A percentile compares a stretch with the other conserved stretches of the same genome.
phyloP scores from a whole-genome alignment of 2,329 filamentous ascomycete species.

The Colletotrichum orbiculare region DNA sequence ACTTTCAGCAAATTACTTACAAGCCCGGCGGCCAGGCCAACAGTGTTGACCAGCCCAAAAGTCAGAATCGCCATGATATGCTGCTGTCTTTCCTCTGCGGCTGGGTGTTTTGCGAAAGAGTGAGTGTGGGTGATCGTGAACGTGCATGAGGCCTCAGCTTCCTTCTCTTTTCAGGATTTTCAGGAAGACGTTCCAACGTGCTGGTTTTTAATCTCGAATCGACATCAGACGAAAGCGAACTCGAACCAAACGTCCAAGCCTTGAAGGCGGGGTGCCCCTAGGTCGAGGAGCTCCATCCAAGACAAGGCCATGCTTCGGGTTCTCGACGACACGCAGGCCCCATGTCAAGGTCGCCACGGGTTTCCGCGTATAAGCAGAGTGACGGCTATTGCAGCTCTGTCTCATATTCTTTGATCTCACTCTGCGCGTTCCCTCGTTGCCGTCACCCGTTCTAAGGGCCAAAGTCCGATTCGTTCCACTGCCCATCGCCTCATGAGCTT shows the following conservation, averaged over 20 bases:
- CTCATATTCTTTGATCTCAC: background rate
- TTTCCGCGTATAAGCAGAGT: conserved; percentile 3
- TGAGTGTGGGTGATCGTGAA: background rate
- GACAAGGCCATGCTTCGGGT: background rate
- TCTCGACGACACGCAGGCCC: conserved; percentile 2
- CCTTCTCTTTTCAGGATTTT: background rate
- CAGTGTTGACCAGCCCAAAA: conserved; percentile 18
- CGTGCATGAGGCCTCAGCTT: background rate
- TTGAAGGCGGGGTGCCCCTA: conserved; percentile 13
- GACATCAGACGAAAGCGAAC: conserved; percentile 23
- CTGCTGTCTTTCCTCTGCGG: background rate
- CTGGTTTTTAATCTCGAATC: conserved; percentile 3
- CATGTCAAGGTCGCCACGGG: background rate
- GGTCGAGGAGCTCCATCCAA: background rate
- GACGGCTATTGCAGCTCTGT: background rate
- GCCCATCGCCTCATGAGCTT: background rate
- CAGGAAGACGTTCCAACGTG: conserved; percentile 6
- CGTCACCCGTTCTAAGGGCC: background rate
- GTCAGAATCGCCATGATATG: conserved; percentile 23
- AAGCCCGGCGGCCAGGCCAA: conserved; percentile 12
- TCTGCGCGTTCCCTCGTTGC: background rate
- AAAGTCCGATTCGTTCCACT: too few species aligned
- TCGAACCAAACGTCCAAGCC: conserved; percentile 17
- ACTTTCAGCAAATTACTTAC: conserved; percentile 5
- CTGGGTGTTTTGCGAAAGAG: background rate